Evolutionary conservation across 2,329 filamentous ascomycete species (phyloP), one percentile per base, ranked within the genome.

Genomic region (Achaetomium macrosporum): DNA sequence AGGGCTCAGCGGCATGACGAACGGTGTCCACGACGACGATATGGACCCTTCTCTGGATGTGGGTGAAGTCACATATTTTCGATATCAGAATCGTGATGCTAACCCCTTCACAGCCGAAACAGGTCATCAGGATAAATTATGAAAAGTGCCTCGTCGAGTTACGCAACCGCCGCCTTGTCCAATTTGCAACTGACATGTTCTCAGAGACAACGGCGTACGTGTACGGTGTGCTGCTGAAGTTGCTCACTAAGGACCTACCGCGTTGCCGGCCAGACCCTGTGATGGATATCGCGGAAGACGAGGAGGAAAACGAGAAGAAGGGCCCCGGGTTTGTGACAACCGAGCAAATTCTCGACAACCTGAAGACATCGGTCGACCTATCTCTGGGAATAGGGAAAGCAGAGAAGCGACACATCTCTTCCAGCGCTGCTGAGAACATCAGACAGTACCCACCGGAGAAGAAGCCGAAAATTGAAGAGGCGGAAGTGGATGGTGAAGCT

Each of bases 81-180:
- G 3, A 15, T 30, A n/a, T 25, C 13, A 20, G 15, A n/a, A 9
- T 20, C 40, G n/a, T 15, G 13, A 42, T 55, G 44, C 58, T 61
- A 17, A 47, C 46, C 9, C 25, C 29, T 41, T 40, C 52, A 1
- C 65, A 95, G 84, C 79, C 82, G 46, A 80, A 87, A 53, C 75
- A 90, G 58, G 77, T 91, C 35, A 75, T 97, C 45, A 82, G 85
- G 29, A 76, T 96, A 50, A 96, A 96, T 65, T 85, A 89, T 63
- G 86, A 91, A 51, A 95, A 92, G 68, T 88, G 90, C 54, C 75
- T 85, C 7, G 88, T 96, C 10, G 84, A 88, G 46, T 76, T 96
- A 57, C 88, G 92, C 52, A 96, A 90, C 62, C 79, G 85, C 58
- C 82, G 83, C 17, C 82, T 97, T 2, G 82, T 85, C 48, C 76